Base-by-base conservation (phyloP, 129 eudicot genomes). In the Flaveria robusta region DNA sequence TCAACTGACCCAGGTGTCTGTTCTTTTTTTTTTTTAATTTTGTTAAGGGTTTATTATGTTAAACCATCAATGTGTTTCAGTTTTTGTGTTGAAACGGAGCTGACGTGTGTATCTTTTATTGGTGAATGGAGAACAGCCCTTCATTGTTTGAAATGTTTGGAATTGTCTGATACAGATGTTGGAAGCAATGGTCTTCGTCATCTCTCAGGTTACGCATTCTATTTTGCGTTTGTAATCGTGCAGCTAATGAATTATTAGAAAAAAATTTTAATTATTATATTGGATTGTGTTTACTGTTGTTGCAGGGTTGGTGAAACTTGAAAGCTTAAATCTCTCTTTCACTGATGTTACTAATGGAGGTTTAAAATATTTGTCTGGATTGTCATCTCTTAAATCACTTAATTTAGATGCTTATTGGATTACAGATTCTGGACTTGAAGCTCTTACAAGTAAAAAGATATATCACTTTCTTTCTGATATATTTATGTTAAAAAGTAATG, bases 121-220 rank as follows among this genome's bases (percentile, higher is more conserved):
- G 62, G 60, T 54, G 11, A 26, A 18, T 54, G 62, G 19, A 54
- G 26, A 19, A 54, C 75, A 94, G 98, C 93, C 37, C 88, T 94
- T 68, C 74, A 72, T 74, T 84, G 45, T 69, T 70, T 94, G 77
- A 91, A 94, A 78, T 82, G 81, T 83, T 81, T 94, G 86, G 97
- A 88, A 72, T 71, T 94, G 83, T 94, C 98, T 65, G 98, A 94
- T 80, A 94, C 98, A 59, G 89, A 86, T 79, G 96, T 94, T 60
- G 96, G 98, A 62, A 94, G 82, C 84, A 81, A 66, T 64, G 98
- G 97, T 47, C 86, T 94, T 2, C 89, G 87, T 23, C 90, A 85
- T 86, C 85, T 91, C 41, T 87, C 97, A 74, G 98, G 98, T 89
- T 66, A 22, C 84, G 62, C 43, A 66, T 50, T 22, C 42, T 24